phyloP scores from a whole-genome alignment of 148 eudicot genomes.

The Heliamphora exappendiculata region DNA sequence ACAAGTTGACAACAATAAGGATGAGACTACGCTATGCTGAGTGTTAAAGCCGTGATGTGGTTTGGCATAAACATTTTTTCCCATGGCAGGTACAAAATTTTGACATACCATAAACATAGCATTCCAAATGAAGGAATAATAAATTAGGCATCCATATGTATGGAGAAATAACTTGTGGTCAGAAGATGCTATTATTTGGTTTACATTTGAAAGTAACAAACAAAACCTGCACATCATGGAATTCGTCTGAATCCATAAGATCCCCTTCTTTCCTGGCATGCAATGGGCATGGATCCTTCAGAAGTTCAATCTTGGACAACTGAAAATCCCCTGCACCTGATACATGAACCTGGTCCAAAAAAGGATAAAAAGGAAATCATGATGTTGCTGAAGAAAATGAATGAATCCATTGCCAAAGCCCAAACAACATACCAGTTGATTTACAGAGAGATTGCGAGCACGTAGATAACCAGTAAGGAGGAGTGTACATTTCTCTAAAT shows the following conservation, averaged over 20 bases:
- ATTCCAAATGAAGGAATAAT: background rate
- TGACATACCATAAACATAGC: background rate
- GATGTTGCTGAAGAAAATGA: background rate
- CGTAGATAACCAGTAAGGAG: constrained; percentile 79
- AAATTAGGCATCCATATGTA: background rate
- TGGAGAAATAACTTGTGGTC: constrained; percentile 6
- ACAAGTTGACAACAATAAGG: background rate
- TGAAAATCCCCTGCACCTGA: constrained; percentile 97
- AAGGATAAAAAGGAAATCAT: constrained; percentile 11
- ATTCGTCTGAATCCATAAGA: constrained; percentile 78
- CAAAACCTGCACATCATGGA: constrained; percentile 41
- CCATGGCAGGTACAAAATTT: background rate
- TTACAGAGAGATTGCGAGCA: constrained; percentile 71
- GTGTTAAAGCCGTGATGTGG: background rate
- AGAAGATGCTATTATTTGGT: background rate
- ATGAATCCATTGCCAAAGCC: background rate
- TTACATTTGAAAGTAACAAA: background rate
- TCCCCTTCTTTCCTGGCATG: constrained; percentile 70
- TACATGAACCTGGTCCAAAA: constrained; percentile 68
- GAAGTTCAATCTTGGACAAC: constrained; percentile 66
- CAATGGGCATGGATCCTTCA: constrained; percentile 72
- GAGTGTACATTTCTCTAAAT: constrained; percentile 64
- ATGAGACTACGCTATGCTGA: background rate
- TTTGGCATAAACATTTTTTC: background rate
- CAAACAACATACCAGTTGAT: constrained; percentile 68